These are phyloP conservation scores for Fragilaria crotonensis DNA, from an alignment of 108 stramenopile species.

Conservation along the genomic window DNA sequence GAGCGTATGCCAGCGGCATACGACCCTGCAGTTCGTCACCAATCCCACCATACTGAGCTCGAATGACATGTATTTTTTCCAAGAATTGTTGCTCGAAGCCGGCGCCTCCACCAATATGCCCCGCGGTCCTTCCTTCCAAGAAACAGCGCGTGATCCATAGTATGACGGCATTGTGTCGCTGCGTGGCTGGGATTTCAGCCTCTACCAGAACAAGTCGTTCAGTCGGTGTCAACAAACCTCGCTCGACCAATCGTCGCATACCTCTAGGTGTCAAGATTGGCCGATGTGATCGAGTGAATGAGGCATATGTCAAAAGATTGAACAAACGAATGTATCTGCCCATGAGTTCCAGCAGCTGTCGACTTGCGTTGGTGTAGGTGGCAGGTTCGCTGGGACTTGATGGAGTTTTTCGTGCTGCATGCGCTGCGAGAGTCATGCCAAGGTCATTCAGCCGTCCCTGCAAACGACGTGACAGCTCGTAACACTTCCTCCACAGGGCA, in stretches of 20 bases:
- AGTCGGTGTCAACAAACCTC: slow-evolving; percentile 71
- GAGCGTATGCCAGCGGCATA: slow-evolving; percentile 91
- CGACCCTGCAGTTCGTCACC: slow-evolving; percentile 80
- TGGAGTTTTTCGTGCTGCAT: slow-evolving; percentile 57
- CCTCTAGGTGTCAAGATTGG: slow-evolving; percentile 82
- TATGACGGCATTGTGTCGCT: slow-evolving; percentile 81
- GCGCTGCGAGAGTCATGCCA: slow-evolving; percentile 75
- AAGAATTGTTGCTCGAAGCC: slow-evolving; percentile 80
- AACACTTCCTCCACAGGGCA: slow-evolving; percentile 83
- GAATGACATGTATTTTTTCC: slow-evolving; percentile 82
- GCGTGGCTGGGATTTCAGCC: slow-evolving; percentile 73
- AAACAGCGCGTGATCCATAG: slow-evolving; percentile 81
- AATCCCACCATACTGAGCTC: slow-evolving; percentile 79
- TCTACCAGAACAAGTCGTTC: slow-evolving; percentile 66
- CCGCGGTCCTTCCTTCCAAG: slow-evolving; percentile 65
- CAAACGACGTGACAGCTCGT: slow-evolving; percentile 61
- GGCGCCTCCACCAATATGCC: slow-evolving; percentile 69
- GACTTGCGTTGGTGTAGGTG: slow-evolving; percentile 58
- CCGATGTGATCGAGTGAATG: slow-evolving; percentile 83
- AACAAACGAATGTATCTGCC: slow-evolving; percentile 80
- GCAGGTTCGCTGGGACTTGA: slow-evolving; percentile 50
- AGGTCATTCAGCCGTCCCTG: slow-evolving; percentile 88
- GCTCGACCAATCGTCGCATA: slow-evolving; percentile 77
- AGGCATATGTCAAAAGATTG: slow-evolving; percentile 82
- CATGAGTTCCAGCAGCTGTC: slow-evolving; percentile 66